These are phyloP conservation scores for Platanus orientalis DNA, from an alignment of 164 flowering plant genomes.

Conservation along the genomic window DNA sequence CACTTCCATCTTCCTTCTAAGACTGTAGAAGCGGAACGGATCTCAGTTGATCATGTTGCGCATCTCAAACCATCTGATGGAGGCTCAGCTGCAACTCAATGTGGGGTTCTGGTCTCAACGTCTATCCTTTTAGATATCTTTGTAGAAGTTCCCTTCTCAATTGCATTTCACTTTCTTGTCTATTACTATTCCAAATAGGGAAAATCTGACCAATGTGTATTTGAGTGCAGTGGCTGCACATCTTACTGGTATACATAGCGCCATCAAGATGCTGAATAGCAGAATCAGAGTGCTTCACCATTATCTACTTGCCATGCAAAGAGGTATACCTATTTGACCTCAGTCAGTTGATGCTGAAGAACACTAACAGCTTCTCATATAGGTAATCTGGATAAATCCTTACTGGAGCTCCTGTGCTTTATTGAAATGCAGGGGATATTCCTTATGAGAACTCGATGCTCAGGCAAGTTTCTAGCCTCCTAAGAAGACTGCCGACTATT, in stretches of 20 bases:
- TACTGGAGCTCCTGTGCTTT: neutral
- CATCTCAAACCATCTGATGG: slow-evolving; percentile 99
- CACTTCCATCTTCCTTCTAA: slow-evolving; percentile 22
- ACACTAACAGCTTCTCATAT: neutral
- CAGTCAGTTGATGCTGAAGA: no score
- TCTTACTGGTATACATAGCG: slow-evolving; percentile 91
- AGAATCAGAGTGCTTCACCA: slow-evolving; percentile 81
- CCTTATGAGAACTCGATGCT: slow-evolving; percentile 79
- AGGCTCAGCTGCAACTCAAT: slow-evolving; percentile 95
- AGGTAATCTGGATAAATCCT: no score
- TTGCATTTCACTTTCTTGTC: no score
- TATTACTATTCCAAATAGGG: neutral
- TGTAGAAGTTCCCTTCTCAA: no score
- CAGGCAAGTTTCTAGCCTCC: slow-evolving; percentile 89
- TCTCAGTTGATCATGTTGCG: slow-evolving; percentile 98
- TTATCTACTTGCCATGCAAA: slow-evolving; percentile 86
- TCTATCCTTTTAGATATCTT: no score
- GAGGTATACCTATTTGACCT: slow-evolving; percentile 39
- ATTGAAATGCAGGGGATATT: slow-evolving; percentile 58
- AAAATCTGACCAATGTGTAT: slow-evolving; percentile 3
- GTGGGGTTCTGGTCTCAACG: slow-evolving; percentile 30
- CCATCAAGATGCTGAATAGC: slow-evolving; percentile 96
- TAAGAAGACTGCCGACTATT: slow-evolving; percentile 84
- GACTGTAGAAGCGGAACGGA: slow-evolving; percentile 98
- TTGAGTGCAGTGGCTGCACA: slow-evolving; percentile 90